These are phyloP conservation scores for Aspergillus flavus DNA, from an alignment of 2,329 filamentous ascomycete genomes.

Conservation along the genomic window DNA sequence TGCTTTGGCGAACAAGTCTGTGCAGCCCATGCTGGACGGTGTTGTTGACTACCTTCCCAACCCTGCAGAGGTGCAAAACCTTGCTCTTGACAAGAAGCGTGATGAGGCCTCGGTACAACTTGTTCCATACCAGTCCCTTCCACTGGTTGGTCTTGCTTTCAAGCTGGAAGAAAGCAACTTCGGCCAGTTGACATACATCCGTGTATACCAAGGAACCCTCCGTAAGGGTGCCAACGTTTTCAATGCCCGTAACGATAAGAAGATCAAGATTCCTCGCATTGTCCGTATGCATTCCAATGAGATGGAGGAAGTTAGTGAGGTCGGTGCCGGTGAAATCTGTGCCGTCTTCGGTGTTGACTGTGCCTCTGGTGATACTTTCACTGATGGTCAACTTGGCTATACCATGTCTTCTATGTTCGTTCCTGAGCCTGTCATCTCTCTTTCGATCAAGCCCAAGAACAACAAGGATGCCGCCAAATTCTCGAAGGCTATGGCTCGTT, in stretches of 20 bases:
- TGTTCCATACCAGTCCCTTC: conserved; percentile 88
- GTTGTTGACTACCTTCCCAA: conserved; percentile 96
- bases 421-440: conserved; percentile 94
- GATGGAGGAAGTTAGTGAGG: conserved; percentile 93
- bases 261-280: conserved; percentile 93
- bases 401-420: conserved; percentile 98
- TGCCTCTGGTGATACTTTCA: conserved; percentile 97
- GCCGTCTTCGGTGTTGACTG: conserved; percentile 98
- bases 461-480: conserved; percentile 91
- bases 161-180: conserved; percentile 99
- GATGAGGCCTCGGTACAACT: conserved; percentile 81
- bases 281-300: conserved; percentile 99
- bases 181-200: conserved; percentile 96
- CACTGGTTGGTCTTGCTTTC: conserved; percentile 94
- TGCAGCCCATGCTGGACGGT: conserved; percentile 95
- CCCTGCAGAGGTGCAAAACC: conserved; percentile 83
- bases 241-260: conserved; percentile 93
- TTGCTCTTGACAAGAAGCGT: conserved; percentile 81
- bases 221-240: conserved; percentile 87
- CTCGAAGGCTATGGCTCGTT: conserved; percentile 97
- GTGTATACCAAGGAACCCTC: conserved; percentile 92
- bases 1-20: conserved; percentile 88
- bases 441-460: conserved; percentile 95
- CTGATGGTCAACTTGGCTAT: conserved; percentile 88
- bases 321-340: conserved; percentile 96